Evolutionary conservation across 345 rosid genomes (phyloP).

Genomic region (Noccaea caerulescens): DNA sequence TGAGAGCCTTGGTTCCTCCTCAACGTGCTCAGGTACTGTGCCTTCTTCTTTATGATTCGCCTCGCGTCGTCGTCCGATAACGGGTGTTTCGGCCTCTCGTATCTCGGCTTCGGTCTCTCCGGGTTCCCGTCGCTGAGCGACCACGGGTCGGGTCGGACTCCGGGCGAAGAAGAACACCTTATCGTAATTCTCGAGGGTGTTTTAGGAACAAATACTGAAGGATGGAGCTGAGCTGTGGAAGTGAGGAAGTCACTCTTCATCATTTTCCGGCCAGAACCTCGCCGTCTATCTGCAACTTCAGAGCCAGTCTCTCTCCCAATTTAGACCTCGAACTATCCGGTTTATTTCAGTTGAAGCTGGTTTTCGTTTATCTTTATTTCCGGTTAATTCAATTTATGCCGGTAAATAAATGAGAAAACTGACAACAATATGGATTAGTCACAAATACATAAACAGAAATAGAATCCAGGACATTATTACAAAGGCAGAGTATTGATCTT

Average conservation of each 20-base stretch:
- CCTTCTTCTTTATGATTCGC: slow-evolving; percentile 77
- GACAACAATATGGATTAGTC: no score
- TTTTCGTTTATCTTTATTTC: slow-evolving; percentile 12
- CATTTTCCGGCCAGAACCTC: slow-evolving; percentile 25
- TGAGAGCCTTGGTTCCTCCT: slow-evolving; percentile 78
- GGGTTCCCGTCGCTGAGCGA: slow-evolving; percentile 76
- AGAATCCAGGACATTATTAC: no score
- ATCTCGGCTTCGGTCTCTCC: slow-evolving; percentile 65
- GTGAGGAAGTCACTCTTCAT: slow-evolving; percentile 51
- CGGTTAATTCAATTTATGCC: background rate
- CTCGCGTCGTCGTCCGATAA: slow-evolving; percentile 85
- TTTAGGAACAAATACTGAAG: slow-evolving; percentile 39
- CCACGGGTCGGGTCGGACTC: slow-evolving; percentile 80
- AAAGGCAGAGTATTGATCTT: no score
- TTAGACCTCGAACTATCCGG: slow-evolving; percentile 21
- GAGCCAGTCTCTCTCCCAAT: background rate
- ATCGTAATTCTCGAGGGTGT: slow-evolving; percentile 34
- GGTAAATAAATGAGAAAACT: no score
- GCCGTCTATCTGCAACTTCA: slow-evolving; percentile 16
- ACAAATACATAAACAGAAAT: no score
- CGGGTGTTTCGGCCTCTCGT: slow-evolving; percentile 64
- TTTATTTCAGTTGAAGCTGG: slow-evolving; percentile 1
- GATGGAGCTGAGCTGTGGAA: slow-evolving; percentile 39
- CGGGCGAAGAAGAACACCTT: slow-evolving; percentile 41
- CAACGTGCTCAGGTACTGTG: slow-evolving; percentile 65